Conservation (phyloP, 1,284 basidiomycete species). For the Athelia sp. region DNA sequence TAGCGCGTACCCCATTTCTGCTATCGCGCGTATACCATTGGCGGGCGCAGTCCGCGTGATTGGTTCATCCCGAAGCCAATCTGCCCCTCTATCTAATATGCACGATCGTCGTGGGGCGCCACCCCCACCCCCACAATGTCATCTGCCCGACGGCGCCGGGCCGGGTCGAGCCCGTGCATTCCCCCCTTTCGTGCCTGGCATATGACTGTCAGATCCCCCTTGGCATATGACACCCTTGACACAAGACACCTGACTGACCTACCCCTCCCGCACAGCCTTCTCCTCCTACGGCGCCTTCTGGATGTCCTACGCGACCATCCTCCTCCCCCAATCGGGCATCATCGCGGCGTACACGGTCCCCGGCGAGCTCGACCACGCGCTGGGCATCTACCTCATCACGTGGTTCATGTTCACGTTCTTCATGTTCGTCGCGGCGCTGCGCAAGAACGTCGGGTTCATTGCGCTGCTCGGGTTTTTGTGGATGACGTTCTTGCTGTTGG, state of each 20-base stretch:
- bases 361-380: conserved; percentile 46
- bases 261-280: conserved; percentile 44
- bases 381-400: conserved; percentile 62
- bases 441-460: conserved; percentile 63
- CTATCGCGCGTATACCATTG: no score
- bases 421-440: conserved; percentile 49
- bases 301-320: conserved; percentile 68
- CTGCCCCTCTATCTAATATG: no score
- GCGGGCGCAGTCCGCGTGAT: no score
- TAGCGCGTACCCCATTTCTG: no score
- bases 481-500: conserved; percentile 57
- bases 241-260: conserved; percentile 18
- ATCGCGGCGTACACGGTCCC: conserved; percentile 37
- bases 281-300: conserved; percentile 73
- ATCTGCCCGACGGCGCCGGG: no score
- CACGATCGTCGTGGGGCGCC: no score
- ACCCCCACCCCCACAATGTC: no score
- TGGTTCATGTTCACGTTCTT: conserved; percentile 18
- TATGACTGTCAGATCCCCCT: no score
- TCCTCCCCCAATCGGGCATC: conserved; percentile 63
- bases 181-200: no score
- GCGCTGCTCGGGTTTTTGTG: conserved; percentile 72
- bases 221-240: conserved; percentile 62
- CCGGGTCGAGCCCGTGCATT: no score
- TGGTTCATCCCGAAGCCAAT: no score